Evolutionary conservation across 345 rosid species (phyloP), one percentile per base, ranked within the genome.

Genomic region (Brassica juncea): DNA sequence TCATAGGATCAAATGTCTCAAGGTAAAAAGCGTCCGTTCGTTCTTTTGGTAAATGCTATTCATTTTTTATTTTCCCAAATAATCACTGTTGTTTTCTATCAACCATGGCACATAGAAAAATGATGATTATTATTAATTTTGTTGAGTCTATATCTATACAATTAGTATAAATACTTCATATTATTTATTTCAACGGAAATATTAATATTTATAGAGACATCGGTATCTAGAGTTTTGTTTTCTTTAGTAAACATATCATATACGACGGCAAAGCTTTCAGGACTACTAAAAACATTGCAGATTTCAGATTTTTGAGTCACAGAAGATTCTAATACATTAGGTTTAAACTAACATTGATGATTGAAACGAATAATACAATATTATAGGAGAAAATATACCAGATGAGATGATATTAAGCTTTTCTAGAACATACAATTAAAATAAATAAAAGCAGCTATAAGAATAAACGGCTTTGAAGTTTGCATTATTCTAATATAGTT

Each of bases 401-500:
- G 52, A 47, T 59, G 64, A 9, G 15, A n/a, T 42, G 42, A 67
- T 27, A 7, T 11, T 52, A 30, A 28, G 4, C 60, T 30, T 76
- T 30, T 76, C 74, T 60, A 77, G 63, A 77, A 49, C 30, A 32
- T 6, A 66, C 8, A 11, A 12, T 57, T 32, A 19, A 67, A 10
- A 8, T 15, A 28, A 27, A 52, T 44, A 32, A 47, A 34, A 72
- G 55, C 54, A 59, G 61, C 21, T 15, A 66, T 59, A n/a, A 64
- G 8, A 67, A 78, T 21, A 73, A 67, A 60, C n/a, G 35, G 54
- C 49, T 68, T 59, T 66, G 14, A 31, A 57, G 63, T 21, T 12
- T 60, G 59, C 65, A 68, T 73, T 73, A 61, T 73, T 54, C 60
- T 54, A n/a, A n/a, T 15, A 21, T n/a, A n/a, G 21, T 52, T n/a